Evolutionary conservation across 305 asterid genomes (phyloP).

Genomic region (Plantago coronopus): DNA sequence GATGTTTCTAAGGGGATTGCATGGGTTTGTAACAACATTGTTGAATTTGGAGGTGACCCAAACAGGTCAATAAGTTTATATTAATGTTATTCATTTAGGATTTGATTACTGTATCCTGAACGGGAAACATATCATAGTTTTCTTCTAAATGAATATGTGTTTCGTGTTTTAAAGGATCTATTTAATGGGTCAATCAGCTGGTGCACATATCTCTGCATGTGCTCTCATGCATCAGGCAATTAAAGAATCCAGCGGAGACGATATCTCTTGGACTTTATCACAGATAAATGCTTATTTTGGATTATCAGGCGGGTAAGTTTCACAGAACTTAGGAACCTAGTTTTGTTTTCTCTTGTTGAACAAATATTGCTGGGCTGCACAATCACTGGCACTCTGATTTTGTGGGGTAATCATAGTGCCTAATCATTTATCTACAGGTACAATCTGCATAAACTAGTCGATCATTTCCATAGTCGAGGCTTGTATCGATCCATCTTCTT

Average conservation of each 20-base stretch:
- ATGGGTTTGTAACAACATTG: constrained; percentile 55
- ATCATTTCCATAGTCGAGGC: constrained; percentile 87
- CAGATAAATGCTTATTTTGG: constrained; percentile 96
- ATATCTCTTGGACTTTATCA: constrained; percentile 70
- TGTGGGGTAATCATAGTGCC: constrained; percentile 11
- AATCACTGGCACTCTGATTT: constrained; percentile 10
- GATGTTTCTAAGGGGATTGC: constrained; percentile 85
- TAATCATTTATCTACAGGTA: constrained; percentile 49
- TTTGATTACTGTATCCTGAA: not conserved
- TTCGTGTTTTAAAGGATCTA: constrained; percentile 53
- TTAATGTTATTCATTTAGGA: not conserved
- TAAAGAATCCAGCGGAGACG: constrained; percentile 70
- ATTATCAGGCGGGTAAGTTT: constrained; percentile 89
- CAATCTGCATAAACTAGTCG: constrained; percentile 72
- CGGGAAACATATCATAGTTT: constrained; percentile 1
- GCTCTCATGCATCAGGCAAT: constrained; percentile 83
- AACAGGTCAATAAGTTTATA: constrained; percentile 42
- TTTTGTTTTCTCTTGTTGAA: constrained; percentile 26
- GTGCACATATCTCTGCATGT: constrained; percentile 94
- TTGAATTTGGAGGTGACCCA: constrained; percentile 89
- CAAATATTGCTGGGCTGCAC: constrained; percentile 13
- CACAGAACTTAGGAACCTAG: constrained; percentile 4
- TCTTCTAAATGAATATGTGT: too few species aligned
- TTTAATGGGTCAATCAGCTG: constrained; percentile 98
- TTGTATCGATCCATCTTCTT: constrained; percentile 83